Conservation (phyloP, 805 yeast species). For the Schizosaccharomyces osmophilus region DNA sequence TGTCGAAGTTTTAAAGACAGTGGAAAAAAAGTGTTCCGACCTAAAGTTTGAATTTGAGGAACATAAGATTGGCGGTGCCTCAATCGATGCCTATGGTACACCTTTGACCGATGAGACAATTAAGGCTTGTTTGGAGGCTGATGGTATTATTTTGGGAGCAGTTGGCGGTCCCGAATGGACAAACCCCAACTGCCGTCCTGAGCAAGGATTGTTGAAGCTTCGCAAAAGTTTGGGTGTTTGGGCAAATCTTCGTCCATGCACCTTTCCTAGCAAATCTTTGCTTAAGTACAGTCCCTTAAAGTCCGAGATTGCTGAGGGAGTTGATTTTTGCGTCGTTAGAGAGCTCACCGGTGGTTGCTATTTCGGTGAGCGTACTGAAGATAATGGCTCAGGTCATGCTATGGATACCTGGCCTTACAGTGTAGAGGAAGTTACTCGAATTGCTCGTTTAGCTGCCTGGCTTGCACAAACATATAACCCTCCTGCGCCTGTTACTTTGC, state of each 20-base stretch:
- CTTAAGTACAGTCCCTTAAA: constrained; percentile 73
- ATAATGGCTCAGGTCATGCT: constrained; percentile 64
- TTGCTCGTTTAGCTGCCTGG: constrained; percentile 95
- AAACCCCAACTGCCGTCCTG: constrained; percentile 72
- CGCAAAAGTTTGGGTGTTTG: constrained; percentile 83
- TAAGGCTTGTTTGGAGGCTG: constrained; percentile 60
- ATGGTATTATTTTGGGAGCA: constrained; percentile 91
- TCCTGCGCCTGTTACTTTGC: constrained; percentile 76
- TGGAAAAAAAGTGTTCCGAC: constrained; percentile 30
- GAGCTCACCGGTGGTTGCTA: constrained; percentile 96
- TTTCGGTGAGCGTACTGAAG: constrained; percentile 89
- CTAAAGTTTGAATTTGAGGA: constrained; percentile 45
- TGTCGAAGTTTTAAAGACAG: constrained; percentile 65
- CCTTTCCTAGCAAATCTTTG: constrained; percentile 65
- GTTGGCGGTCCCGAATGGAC: constrained; percentile 99
- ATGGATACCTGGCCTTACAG: constrained; percentile 84
- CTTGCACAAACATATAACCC: constrained; percentile 82
- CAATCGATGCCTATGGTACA: constrained; percentile 85
- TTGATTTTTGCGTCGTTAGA: constrained; percentile 79
- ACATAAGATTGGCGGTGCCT: constrained; percentile 92
- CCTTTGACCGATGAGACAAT: constrained; percentile 75
- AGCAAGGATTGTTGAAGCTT: constrained; percentile 81
- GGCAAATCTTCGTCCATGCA: constrained; percentile 93
- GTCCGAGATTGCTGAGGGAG: constrained; percentile 64
- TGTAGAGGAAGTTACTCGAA: constrained; percentile 79